Conservation (phyloP, 257 asterid species). For the Eustoma russellianum region DNA sequence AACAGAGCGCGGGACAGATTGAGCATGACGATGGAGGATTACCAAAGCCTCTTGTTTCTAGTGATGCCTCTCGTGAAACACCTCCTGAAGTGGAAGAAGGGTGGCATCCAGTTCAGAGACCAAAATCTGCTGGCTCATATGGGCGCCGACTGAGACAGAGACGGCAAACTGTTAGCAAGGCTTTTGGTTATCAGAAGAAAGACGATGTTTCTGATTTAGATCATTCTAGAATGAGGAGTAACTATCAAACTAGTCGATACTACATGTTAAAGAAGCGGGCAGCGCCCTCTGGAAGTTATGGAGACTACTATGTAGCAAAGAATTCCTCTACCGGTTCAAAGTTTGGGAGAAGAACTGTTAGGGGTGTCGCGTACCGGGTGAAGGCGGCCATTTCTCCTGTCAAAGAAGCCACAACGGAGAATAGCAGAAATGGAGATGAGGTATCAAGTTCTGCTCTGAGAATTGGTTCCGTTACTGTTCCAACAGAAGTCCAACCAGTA, state of each 20-base stretch:
- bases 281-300: conserved; percentile 51
- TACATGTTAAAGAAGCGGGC: conserved; percentile 62
- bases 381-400: conserved; percentile 58
- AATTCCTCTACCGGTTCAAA: conserved; percentile 48
- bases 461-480: conserved; percentile 32
- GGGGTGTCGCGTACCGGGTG: conserved; percentile 79
- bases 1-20: conserved; percentile 29
- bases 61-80: conserved; percentile 39
- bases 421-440: conserved; percentile 35
- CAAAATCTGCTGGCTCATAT: conserved; percentile 65
- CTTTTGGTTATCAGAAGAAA: conserved; percentile 58
- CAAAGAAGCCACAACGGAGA: conserved; percentile 33
- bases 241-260: conserved; percentile 48
- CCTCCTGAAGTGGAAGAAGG: conserved; percentile 88
- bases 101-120: conserved; percentile 94
- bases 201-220: conserved; percentile 58
- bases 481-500: conserved; percentile 37
- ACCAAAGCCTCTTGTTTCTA: conserved; percentile 21
- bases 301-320: conserved; percentile 80
- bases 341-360: conserved; percentile 63
- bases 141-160: conserved; percentile 70
- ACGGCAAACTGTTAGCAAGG: conserved; percentile 50
- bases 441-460: conserved; percentile 36
- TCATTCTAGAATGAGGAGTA: conserved; percentile 46
- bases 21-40: conserved; percentile 28